Base-by-base conservation (phyloP, 495 filamentous ascomycete genomes). In the Darksidea phi region DNA sequence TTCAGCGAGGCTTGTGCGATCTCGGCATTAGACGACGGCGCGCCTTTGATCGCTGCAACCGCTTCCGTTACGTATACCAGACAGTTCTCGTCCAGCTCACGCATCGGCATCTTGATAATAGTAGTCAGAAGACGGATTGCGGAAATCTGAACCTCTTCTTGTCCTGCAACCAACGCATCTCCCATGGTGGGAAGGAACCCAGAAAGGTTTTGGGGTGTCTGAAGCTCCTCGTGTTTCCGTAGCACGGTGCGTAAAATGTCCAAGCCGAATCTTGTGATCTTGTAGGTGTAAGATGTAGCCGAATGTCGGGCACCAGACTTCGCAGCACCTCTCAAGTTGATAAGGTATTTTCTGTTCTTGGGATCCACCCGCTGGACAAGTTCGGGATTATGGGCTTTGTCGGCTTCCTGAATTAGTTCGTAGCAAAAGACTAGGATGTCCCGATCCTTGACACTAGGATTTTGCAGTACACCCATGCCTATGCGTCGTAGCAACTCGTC, bases 371-470 rank as follows among this genome's bases (percentile, higher is more conserved):
- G 72, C 12, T 68, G 71, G 32, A 77, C 57, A 15, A 73, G 23
- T 64, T 38, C 23, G 20, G 63, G 23, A 66, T 78, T 61, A 79
- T 78, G 78, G 12, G 64, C 57, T 48, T 82, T 81, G 70, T 96
- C 94, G 1, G 88, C 88, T 65, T 92, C 87, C 70, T 92, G 86
- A 34, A 96, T 88, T 45, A 96, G 81, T 75, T 97, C 88, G 70
- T 96, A 95, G 72, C 91, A 96, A 74, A 97, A 97, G 0, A 97
- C 75, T 42, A 97, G 76, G 52, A 93, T 81, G 53, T 94, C 87
- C 46, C 86, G 85, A 45, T 84, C 88, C 51, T 86, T 81, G 7
- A 88, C 85, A 11, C 82, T 84, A 8, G 85, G 79, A 64, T 98
- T 98, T 47, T 86, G 84, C 54, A 92, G 64, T 18, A 98, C 79